Evolutionary conservation across 1,284 basidiomycete genomes (phyloP), one percentile per base, ranked within the genome.

Genomic region (Serendipita sp.): DNA sequence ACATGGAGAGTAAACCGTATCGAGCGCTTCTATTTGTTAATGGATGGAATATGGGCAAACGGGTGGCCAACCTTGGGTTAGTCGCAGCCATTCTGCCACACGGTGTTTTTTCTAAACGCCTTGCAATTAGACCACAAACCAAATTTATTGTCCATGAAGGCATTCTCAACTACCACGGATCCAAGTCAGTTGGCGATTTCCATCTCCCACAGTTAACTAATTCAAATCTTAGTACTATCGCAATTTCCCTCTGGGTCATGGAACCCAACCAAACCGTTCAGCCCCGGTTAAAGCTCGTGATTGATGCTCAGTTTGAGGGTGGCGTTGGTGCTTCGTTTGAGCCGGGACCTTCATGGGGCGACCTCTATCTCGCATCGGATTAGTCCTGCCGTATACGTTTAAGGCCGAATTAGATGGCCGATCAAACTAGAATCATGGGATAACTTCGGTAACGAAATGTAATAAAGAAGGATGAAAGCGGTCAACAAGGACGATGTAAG

Each of bases 31-130:
- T 91, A 61, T 91, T 85, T 65, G 84, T 91, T 30, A 91, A 91
- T 68, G 88, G 88, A n/a, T 91, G 88, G 88, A 83, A 85, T 78
- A 88, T 87, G 80, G 88, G 88, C 4, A 89, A 88, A 71, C 73
- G 84, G 26, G 79, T 87, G 22, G 83, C 73, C 22, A 87, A 88
- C 69, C 77, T 87, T 1, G 85, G 87, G 87, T 82, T 67, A 58
- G 78, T 67, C 2, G 29, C 29, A 8, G 22, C 22, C 29, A 12
- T 53, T 62, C 65, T 65, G 17, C 60, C 47, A 41, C 50, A 41
- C 32, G 44, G 38, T 61, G 22, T 61, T n/a, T 10, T 32, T 30
- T 43, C 35, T 53, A 35, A 42, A 60, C 50, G 34, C 68, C 29
- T 61, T 61, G 42, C 60, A 12, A 29, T 12, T 63, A 82, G 87